Evolutionary conservation across 2,329 filamentous ascomycete genomes (phyloP).

Genomic region (Reticulascus tulasneorum): DNA sequence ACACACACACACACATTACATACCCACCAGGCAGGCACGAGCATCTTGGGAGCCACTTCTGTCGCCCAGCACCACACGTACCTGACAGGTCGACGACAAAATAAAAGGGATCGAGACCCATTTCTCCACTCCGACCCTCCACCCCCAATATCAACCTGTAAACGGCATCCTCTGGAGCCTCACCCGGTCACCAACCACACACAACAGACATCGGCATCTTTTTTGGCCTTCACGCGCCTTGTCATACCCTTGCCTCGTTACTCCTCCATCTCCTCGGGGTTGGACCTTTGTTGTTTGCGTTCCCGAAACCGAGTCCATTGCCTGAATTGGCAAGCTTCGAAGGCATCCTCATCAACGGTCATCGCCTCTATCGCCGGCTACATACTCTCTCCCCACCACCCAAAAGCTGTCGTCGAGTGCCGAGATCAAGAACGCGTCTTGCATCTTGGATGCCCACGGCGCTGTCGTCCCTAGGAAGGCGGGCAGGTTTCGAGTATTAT

Average conservation of each 20-base stretch:
- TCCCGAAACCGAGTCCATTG: background rate
- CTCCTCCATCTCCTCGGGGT: slow-evolving; percentile 10
- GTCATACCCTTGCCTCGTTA: slow-evolving; percentile 13
- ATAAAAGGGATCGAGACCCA: slow-evolving; percentile 16
- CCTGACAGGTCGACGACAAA: slow-evolving; percentile 13
- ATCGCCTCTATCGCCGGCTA: background rate
- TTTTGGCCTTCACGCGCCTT: no score
- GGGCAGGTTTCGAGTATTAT: slow-evolving; percentile 33
- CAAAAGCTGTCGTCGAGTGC: slow-evolving; percentile 12
- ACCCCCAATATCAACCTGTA: slow-evolving; percentile 15
- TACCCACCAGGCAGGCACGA: no score
- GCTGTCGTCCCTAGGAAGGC: slow-evolving; percentile 13
- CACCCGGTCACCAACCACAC: slow-evolving; percentile 16
- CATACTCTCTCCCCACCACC: slow-evolving; percentile 8
- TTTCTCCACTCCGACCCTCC: slow-evolving; percentile 17
- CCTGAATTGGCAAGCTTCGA: no score
- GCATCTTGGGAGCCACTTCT: background rate
- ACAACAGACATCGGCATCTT: slow-evolving; percentile 13
- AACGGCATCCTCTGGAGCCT: slow-evolving; percentile 18
- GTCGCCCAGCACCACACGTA: slow-evolving; percentile 6
- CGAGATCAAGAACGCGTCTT: slow-evolving; percentile 12
- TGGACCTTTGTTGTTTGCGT: no score
- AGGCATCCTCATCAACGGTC: background rate
- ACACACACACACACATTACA: no score
- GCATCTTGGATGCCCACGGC: slow-evolving; percentile 11